Conservation (phyloP, 2,329 filamentous ascomycete species). For the Rhynchosporium agropyri region DNA sequence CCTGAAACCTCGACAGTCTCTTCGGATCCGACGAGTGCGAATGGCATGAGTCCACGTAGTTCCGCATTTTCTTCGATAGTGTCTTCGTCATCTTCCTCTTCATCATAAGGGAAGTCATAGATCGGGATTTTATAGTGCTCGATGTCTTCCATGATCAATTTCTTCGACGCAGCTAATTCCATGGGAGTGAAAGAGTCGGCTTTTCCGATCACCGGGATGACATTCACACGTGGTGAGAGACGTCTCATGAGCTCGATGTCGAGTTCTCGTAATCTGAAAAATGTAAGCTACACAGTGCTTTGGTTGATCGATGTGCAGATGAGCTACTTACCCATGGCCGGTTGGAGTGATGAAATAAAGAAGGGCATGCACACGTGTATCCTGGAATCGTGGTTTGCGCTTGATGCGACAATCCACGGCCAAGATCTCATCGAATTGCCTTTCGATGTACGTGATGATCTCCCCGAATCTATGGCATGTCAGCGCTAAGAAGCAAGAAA, state of each 20-base stretch:
- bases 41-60: conserved; percentile 95
- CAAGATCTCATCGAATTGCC: conserved; percentile 98
- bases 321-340: conserved; percentile 73
- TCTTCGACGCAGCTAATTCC: conserved; percentile 98
- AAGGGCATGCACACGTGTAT: conserved; percentile 96
- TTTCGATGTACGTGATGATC: conserved; percentile 96
- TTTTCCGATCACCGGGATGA: conserved; percentile 98
- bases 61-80: conserved; percentile 99
- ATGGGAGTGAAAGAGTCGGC: conserved; percentile 95
- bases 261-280: conserved; percentile 83
- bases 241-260: conserved; percentile 99
- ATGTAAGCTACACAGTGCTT: background rate
- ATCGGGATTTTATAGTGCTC: conserved; percentile 99
- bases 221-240: conserved; percentile 94
- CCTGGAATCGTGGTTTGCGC: conserved; percentile 98
- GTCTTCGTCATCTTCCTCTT: conserved; percentile 98
- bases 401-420: conserved; percentile 99
- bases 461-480: conserved; percentile 75
- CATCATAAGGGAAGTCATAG: conserved; percentile 99
- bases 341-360: conserved; percentile 99
- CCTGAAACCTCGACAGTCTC: conserved; percentile 92
- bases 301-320: too few relatives aligned
- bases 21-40: conserved; percentile 97
- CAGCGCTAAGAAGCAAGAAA: conserved; percentile 32
- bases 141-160: conserved; percentile 99